A percentile compares a stretch with the other conserved stretches of the same genome.
Evolutionary conservation across 192 early-diverging fungal genomes (phyloP).

Genomic region (Podochytrium sp.): DNA sequence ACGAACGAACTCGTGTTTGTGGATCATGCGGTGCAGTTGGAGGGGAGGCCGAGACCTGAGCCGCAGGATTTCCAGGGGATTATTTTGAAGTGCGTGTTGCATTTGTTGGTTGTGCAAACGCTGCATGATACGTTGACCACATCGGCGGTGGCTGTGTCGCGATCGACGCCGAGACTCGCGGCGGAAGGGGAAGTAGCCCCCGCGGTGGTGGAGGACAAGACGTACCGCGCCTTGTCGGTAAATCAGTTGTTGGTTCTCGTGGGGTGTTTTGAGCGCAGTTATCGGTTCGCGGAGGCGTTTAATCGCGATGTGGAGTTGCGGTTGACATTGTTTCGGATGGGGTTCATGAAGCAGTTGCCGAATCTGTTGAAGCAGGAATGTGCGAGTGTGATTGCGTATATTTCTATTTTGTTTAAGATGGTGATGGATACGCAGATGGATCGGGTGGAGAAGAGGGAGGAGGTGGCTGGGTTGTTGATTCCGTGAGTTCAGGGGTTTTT

Average conservation of each 20-base stretch:
- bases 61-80: constrained; percentile 80
- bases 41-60: constrained; percentile 46
- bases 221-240: constrained; percentile 59
- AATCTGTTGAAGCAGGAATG: constrained; percentile 85
- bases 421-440: constrained; percentile 48
- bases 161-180: neutral
- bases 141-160: constrained; percentile 12
- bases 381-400: constrained; percentile 56
- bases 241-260: constrained; percentile 75
- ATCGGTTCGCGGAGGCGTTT: constrained; percentile 80
- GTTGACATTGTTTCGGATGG: constrained; percentile 68
- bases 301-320: constrained; percentile 73
- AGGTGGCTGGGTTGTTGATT: constrained; percentile 60
- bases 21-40: constrained; percentile 4
- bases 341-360: constrained; percentile 84
- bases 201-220: constrained; percentile 21
- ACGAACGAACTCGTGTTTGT: constrained; percentile 6
- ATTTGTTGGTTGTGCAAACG: constrained; percentile 86
- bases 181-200: neutral
- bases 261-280: constrained; percentile 79
- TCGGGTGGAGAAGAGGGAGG: constrained; percentile 42
- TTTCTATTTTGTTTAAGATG: constrained; percentile 65
- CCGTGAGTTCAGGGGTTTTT: constrained; percentile 29
- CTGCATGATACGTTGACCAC: constrained; percentile 74
- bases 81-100: constrained; percentile 87